Evolutionary conservation across 2,329 filamentous ascomycete species (phyloP).

Genomic region (Penicillium sp.): DNA sequence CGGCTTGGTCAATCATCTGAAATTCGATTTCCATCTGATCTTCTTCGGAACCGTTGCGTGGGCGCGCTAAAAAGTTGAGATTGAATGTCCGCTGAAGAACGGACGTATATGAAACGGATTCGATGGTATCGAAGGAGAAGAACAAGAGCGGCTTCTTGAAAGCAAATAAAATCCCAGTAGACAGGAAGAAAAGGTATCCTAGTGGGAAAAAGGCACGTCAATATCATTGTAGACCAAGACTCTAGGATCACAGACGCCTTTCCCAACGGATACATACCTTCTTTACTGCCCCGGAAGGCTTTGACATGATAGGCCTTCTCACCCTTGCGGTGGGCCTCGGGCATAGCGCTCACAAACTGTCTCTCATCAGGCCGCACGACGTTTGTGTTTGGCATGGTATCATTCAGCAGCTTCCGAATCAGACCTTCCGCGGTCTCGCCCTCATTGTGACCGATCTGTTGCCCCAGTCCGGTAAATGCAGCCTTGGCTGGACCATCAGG

Average conservation of each 20-base stretch:
- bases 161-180: constrained; percentile 61
- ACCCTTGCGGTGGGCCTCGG: constrained; percentile 61
- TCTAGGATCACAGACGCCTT: too few relatives aligned
- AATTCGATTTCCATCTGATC: constrained; percentile 61
- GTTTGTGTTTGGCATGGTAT: constrained; percentile 46
- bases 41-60: constrained; percentile 30
- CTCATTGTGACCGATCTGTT: constrained; percentile 44
- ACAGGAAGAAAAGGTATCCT: constrained; percentile 65
- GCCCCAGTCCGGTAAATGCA: constrained; percentile 44
- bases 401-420: constrained; percentile 49
- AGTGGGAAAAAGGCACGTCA: constrained; percentile 1
- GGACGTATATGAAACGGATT: constrained; percentile 62
- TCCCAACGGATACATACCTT: constrained; percentile 46
- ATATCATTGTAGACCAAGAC: neutral
- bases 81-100: constrained; percentile 67
- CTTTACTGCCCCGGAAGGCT: constrained; percentile 64
- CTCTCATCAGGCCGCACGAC: constrained; percentile 56
- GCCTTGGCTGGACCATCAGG: constrained; percentile 53
- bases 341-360: constrained; percentile 60
- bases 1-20: constrained; percentile 64
- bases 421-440: constrained; percentile 49
- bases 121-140: constrained; percentile 60
- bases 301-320: constrained; percentile 66
- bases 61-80: constrained; percentile 54
- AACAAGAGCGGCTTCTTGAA: constrained; percentile 66